Evolutionary conservation across 2,329 filamentous ascomycete species (phyloP).

Genomic region (Penicillium janthinellum): DNA sequence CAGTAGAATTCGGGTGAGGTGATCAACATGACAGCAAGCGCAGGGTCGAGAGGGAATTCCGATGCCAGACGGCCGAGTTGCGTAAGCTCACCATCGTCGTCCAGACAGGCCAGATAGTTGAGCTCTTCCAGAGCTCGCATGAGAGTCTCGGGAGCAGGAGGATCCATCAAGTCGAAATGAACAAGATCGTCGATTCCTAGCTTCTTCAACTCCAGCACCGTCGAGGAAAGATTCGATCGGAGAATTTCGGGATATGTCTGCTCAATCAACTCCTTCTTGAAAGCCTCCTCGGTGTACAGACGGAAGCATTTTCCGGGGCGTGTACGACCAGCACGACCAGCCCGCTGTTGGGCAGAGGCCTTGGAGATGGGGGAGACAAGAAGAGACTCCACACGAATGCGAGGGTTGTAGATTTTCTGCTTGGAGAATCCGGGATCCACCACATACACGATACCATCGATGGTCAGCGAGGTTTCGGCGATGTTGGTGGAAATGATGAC

Average conservation of each 20-base stretch:
- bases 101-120: constrained; percentile 93
- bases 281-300: constrained; percentile 90
- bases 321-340: constrained; percentile 98
- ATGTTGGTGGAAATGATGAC: constrained; percentile 96
- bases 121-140: constrained; percentile 97
- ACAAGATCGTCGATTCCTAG: constrained; percentile 93
- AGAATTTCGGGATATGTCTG: constrained; percentile 96
- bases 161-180: constrained; percentile 98
- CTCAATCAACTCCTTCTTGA: constrained; percentile 97
- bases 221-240: constrained; percentile 90
- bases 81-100: constrained; percentile 94
- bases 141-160: constrained; percentile 93
- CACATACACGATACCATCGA: constrained; percentile 98
- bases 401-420: constrained; percentile 98
- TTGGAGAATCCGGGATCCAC: constrained; percentile 99
- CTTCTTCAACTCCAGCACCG: constrained; percentile 95
- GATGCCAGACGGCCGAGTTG: constrained; percentile 82
- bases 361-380: constrained; percentile 98
- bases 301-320: constrained; percentile 98
- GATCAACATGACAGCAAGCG: constrained; percentile 96
- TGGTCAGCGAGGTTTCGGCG: constrained; percentile 94
- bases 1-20: constrained; percentile 97
- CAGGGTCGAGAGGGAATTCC: constrained; percentile 91
- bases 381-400: constrained; percentile 92
- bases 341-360: constrained; percentile 93